Percentiles rank a stretch among this genome's conserved stretches.
Evolutionary conservation across 2,329 filamentous ascomycete genomes (phyloP).

Genomic region (Talaromyces pinophilus): DNA sequence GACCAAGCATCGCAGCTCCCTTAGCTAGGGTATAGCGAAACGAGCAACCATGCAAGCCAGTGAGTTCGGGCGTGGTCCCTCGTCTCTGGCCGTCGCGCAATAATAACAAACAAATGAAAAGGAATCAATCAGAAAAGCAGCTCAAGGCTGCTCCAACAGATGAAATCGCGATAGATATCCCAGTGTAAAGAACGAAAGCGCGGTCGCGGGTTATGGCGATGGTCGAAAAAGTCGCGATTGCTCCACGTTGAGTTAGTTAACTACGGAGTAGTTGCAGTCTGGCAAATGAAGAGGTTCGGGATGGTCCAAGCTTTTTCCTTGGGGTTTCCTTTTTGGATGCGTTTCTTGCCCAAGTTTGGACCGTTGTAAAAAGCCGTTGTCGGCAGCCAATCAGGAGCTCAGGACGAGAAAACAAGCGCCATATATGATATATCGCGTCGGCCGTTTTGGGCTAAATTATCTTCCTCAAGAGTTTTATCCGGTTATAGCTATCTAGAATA

Average conservation of each 20-base stretch:
- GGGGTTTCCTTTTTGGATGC: not conserved
- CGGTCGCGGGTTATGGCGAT: conserved; percentile 2
- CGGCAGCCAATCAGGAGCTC: conserved; percentile 12
- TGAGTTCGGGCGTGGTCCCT: not conserved
- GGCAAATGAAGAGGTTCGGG: not conserved
- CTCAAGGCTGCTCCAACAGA: not conserved
- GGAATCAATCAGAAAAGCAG: not conserved
- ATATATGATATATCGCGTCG: not conserved
- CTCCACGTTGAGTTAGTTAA: conserved; percentile 30
- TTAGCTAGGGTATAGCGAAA: not conserved
- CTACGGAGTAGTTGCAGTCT: not conserved
- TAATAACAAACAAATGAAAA: not conserved
- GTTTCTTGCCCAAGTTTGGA: conserved; percentile 9
- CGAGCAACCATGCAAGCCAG: conserved; percentile 1
- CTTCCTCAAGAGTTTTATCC: not conserved
- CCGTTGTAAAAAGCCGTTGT: conserved; percentile 4
- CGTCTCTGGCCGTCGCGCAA: not conserved
- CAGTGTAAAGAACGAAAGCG: not conserved
- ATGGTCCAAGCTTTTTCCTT: conserved; percentile 41
- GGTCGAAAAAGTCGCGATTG: conserved; percentile 38
- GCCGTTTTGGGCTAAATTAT: not conserved
- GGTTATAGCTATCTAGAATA: conserved; percentile 6
- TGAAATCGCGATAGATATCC: not conserved
- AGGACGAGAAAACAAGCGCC: conserved; percentile 3
- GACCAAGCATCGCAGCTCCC: conserved; percentile 23